Percentiles rank a stretch among this genome's conserved stretches.
Evolutionary conservation across 2,329 filamentous ascomycete species (phyloP).

Genomic region (Phoma sp.): DNA sequence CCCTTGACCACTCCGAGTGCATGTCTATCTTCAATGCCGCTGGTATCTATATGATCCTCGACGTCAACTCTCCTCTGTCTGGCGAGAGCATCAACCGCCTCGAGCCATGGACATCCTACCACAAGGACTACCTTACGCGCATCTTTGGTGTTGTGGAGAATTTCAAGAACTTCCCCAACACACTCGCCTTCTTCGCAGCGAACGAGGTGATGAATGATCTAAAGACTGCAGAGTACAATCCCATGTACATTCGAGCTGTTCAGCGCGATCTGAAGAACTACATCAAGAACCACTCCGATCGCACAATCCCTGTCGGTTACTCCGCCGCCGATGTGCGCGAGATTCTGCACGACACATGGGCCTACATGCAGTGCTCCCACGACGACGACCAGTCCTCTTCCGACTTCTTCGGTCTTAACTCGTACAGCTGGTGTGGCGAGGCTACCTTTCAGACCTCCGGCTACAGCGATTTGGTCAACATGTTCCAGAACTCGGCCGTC

Average conservation of each 20-base stretch:
- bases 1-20: slow-evolving; percentile 66
- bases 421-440: slow-evolving; percentile 75
- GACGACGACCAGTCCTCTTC: slow-evolving; percentile 66
- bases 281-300: slow-evolving; percentile 63
- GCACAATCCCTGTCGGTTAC: slow-evolving; percentile 71
- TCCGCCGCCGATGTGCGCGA: slow-evolving; percentile 76
- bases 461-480: slow-evolving; percentile 67
- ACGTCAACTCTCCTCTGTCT: slow-evolving; percentile 67
- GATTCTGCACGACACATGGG: slow-evolving; percentile 75
- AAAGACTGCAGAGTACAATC: slow-evolving; percentile 57
- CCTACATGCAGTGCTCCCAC: slow-evolving; percentile 73
- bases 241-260: slow-evolving; percentile 67
- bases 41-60: slow-evolving; percentile 70
- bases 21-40: slow-evolving; percentile 69
- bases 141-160: slow-evolving; percentile 69
- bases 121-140: slow-evolving; percentile 61
- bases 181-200: slow-evolving; percentile 69
- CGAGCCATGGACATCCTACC: slow-evolving; percentile 63
- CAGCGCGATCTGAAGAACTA: slow-evolving; percentile 73
- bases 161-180: slow-evolving; percentile 71
- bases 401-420: slow-evolving; percentile 80
- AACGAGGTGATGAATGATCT: slow-evolving; percentile 73
- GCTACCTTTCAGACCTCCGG: slow-evolving; percentile 66
- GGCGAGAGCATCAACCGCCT: slow-evolving; percentile 64
- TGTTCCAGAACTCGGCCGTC: slow-evolving; percentile 70